Base-by-base conservation (phyloP, 2,329 filamentous ascomycete species). In the Scopulariopsis brevicaulis region DNA sequence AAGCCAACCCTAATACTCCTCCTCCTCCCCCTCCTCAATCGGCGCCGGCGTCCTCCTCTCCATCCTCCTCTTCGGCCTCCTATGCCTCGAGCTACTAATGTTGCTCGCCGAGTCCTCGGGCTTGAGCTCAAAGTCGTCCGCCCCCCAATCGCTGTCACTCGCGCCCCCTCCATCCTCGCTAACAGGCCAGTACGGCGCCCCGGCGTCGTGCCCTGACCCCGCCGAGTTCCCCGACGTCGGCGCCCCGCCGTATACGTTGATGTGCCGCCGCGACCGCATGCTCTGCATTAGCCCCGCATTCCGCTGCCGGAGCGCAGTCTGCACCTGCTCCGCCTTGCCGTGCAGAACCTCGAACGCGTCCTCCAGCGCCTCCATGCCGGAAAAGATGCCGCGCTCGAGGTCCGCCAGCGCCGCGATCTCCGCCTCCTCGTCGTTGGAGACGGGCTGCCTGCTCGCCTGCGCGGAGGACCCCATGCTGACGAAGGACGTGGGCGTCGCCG, bases 261-360 rank as follows among this genome's bases (percentile, higher is more conserved):
- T 85, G 62, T 69, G 79, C 14, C 72, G 78, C 61, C 77, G 84
- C 71, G 72, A 83, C 73, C 77, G 85, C 68, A 82, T 78, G 70
- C 72, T 84, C 76, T 76, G 78, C 64, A 81, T 81, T 4, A 97
- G 76, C 1, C 90, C 92, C 0, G 90, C 90, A 15, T 86, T 85
- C 48, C 93, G 87, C 68, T 94, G 88, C 6, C 92, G 86, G 5
- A 97, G 78, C 1, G 86, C 83, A 24, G 83, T 85, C 5, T 93
- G 85, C 18, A 96, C 89, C 20, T 78, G 71, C 72, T 96, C 91
- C 1, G 93, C 93, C 66, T 86, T 87, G 63, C 84, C 81, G 68
- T 97, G 93, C n/a, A 97, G 78, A 32, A 83, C 84, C 73, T 97
- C 93, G 65, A 97, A 96, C 0, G 92, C 91, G 67, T 96, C 90